phyloP scores from a whole-genome alignment of 2,329 filamentous ascomycete species.

The Colletotrichum falcatum region DNA sequence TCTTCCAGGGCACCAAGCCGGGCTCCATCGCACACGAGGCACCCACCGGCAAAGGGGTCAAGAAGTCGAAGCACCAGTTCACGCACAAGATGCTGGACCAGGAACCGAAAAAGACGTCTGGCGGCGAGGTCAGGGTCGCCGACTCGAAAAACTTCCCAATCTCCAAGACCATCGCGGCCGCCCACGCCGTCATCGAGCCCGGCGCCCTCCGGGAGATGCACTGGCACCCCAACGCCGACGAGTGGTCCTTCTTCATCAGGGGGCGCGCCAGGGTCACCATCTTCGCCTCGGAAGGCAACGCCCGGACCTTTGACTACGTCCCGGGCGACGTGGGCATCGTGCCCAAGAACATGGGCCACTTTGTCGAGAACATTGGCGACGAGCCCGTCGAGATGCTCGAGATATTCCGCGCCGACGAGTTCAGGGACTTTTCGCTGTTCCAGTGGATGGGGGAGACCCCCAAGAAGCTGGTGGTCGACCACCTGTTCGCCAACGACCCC shows the following conservation, averaged over 20 bases:
- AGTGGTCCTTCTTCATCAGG: slow-evolving; percentile 83
- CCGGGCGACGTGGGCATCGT: slow-evolving; percentile 83
- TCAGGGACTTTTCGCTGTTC: slow-evolving; percentile 80
- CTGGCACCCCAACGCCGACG: slow-evolving; percentile 84
- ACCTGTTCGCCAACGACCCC: slow-evolving; percentile 73
- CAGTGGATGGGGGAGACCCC: slow-evolving; percentile 83
- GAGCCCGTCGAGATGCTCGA: slow-evolving; percentile 82
- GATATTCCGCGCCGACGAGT: slow-evolving; percentile 78
- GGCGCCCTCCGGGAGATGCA: slow-evolving; percentile 83
- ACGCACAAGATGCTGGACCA: slow-evolving; percentile 80
- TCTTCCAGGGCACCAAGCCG: slow-evolving; percentile 77
- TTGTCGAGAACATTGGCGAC: slow-evolving; percentile 83
- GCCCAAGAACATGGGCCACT: slow-evolving; percentile 82
- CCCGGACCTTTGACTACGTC: slow-evolving; percentile 80
- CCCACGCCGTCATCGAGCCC: slow-evolving; percentile 77
- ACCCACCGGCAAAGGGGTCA: slow-evolving; percentile 70
- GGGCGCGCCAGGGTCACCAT: slow-evolving; percentile 80
- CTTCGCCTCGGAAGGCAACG: slow-evolving; percentile 76
- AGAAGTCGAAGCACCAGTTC: slow-evolving; percentile 76
- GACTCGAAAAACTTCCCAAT: slow-evolving; percentile 81
- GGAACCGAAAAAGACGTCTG: slow-evolving; percentile 72
- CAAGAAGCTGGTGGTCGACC: slow-evolving; percentile 73
- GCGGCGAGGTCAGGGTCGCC: slow-evolving; percentile 78
- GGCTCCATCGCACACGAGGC: slow-evolving; percentile 74
- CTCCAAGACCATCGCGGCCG: slow-evolving; percentile 78